These are phyloP conservation scores for Claviceps quebecensis DNA, from an alignment of 2,329 filamentous ascomycete species.

Conservation along the genomic window DNA sequence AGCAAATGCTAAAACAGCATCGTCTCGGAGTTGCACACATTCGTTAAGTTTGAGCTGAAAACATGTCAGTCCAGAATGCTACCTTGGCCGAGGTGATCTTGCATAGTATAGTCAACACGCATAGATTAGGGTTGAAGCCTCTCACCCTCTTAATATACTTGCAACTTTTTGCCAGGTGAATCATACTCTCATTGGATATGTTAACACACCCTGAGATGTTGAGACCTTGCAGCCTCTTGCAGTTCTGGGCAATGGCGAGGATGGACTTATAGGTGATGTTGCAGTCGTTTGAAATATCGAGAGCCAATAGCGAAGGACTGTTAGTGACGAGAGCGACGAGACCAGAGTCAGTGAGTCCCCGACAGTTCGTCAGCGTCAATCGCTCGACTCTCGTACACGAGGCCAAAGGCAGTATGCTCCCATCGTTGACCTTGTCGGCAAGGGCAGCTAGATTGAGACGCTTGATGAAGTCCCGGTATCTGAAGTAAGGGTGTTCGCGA, in stretches of 20 bases:
- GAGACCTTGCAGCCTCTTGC: conserved; percentile 72
- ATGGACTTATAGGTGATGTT: conserved; percentile 76
- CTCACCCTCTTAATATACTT: conserved; percentile 73
- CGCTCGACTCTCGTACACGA: conserved; percentile 86
- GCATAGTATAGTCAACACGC: background rate
- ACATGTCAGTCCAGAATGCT: background rate
- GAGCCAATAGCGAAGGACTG: conserved; percentile 68
- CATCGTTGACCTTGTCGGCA: conserved; percentile 65
- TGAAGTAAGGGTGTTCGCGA: conserved; percentile 63
- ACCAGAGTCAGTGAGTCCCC: conserved; percentile 68
- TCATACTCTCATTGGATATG: conserved; percentile 76
- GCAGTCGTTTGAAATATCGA: conserved; percentile 79
- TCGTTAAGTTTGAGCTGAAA: conserved; percentile 81
- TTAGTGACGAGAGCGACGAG: conserved; percentile 66
- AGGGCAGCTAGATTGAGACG: conserved; percentile 79
- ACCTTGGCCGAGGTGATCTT: background rate
- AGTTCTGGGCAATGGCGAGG: conserved; percentile 64
- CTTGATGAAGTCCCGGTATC: conserved; percentile 82
- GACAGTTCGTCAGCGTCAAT: conserved; percentile 83
- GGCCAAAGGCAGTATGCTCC: conserved; percentile 68
- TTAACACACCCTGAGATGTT: conserved; percentile 80
- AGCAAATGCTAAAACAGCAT: conserved; percentile 73
- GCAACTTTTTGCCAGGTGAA: conserved; percentile 67
- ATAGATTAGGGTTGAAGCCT: background rate
- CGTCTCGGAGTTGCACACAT: conserved; percentile 71